Evolutionary conservation across 305 asterid species (phyloP), one percentile per base, ranked within the genome.

Genomic region (Fraxinus floribunda): DNA sequence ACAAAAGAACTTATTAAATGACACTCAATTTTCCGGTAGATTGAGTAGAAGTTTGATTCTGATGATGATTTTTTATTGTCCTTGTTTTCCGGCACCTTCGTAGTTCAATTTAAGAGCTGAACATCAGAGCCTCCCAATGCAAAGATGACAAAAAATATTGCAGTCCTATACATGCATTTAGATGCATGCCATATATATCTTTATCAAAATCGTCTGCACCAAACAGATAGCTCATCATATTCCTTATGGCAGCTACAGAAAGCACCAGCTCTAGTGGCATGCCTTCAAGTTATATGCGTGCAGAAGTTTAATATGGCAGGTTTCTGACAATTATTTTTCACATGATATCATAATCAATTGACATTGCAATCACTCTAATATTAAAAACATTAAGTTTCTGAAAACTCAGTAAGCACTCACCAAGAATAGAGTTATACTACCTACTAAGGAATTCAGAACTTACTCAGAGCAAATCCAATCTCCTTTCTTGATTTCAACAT

Each of bases 381-480:
- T 24, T 24, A 22, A 24, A 66, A 66, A 11, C 7, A 30, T 66
- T 10, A 13, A 70, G 10, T 70, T 30, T 30, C 41, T 13, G 39
- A 70, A 29, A 29, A 10, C 10, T 13, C 22, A 26, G 74, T 24
- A 7, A 66, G 18, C 74, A 26, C 34, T 29, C n/a, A 29, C 41
- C 11, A 4, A 29, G 10, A 70, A 29, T 11, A 70, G 39, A 68
- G 38, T 68, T 15, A 11, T 29, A 4, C 22, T 1, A 70, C 7
- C 41, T 30, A 29, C 4, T 30, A 29, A 70, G 16, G 34, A 20
- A 70, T 10, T 60, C 70, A 71, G 77, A 83, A 86, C 87, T 75
- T 85, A 84, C 87, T 66, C 76, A 2, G 87, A 35, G 82, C 88
- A 85, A 52, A 83, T 55, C 87, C 90, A 91, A 83, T 86, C 88